These are phyloP conservation scores for Pochonia chlamydosporia DNA, from an alignment of 2,329 filamentous ascomycete genomes.

Conservation along the genomic window DNA sequence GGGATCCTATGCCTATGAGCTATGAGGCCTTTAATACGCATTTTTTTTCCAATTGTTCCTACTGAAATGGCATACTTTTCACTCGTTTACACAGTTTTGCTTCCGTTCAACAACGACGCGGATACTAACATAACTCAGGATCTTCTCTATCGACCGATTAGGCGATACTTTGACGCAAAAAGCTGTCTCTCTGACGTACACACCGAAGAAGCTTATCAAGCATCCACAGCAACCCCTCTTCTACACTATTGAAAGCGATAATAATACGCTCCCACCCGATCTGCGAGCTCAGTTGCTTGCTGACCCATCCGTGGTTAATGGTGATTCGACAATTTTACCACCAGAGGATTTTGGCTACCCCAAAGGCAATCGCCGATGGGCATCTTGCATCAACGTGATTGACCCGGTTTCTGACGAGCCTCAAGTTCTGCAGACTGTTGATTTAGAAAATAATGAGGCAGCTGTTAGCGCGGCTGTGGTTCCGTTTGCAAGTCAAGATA, in stretches of 20 bases:
- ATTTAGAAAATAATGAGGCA: conserved; percentile 85
- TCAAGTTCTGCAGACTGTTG: conserved; percentile 66
- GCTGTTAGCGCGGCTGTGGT: conserved; percentile 82
- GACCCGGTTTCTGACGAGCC: conserved; percentile 73
- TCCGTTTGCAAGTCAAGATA: conserved; percentile 80
- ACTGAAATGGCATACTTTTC: conserved; percentile 57
- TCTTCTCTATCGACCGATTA: conserved; percentile 85
- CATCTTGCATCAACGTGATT: conserved; percentile 88
- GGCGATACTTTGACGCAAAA: conserved; percentile 83
- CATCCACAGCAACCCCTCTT: conserved; percentile 86
- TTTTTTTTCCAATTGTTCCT: conserved; percentile 88
- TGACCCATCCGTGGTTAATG: conserved; percentile 65
- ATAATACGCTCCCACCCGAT: conserved; percentile 80
- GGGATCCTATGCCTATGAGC: conserved; percentile 50
- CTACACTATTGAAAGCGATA: conserved; percentile 91
- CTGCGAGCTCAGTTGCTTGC: conserved; percentile 69
- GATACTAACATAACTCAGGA: conserved; percentile 41
- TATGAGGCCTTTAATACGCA: conserved; percentile 49
- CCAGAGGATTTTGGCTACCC: conserved; percentile 87
- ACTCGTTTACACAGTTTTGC: not conserved
- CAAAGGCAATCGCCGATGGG: conserved; percentile 79
- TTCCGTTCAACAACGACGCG: not conserved
- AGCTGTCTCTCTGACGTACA: conserved; percentile 81
- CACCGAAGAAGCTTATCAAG: conserved; percentile 78
- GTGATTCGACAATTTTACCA: conserved; percentile 63